Base-by-base conservation (phyloP, 768 basidiomycete genomes). In the Myochromella boudieri region DNA sequence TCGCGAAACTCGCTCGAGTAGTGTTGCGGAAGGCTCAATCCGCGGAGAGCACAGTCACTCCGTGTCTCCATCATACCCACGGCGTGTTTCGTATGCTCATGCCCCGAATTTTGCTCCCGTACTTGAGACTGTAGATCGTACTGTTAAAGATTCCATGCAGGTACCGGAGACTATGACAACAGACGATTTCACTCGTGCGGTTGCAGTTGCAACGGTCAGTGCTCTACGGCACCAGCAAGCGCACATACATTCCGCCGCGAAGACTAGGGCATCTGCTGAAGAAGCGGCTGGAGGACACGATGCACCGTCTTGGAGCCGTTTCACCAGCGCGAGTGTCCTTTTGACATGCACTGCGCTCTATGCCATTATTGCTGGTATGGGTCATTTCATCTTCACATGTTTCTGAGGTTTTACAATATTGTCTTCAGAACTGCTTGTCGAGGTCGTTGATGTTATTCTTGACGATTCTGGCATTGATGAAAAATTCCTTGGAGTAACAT, bases 401-500 rank as follows among this genome's bases (percentile, higher is more conserved):
- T 6, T 21, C 10, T 3, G 24, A 33, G 25, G 12, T 12, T 29
- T 31, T 11, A 37, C 48, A 6, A 48, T 36, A 18, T 36, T 44
- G 14, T 44, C 26, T 61, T 26, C 64, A 97, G 97, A 99, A 61
- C 76, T 99, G 46, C 78, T 99, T 31, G 84, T 98, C 26, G 90
- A 95, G 51, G 92, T 97, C 7, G 95, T 99, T 7, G 97, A 99
- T 62, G 88, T 93, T 32, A 84, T 98, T 9, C 74, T 99, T 17
- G 72, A 89, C 55, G 92, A 84, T 18, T 93, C 92, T 0, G 91
- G 91, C 2, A 91, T 98, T 22, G 91, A 97, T 47, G 97, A 98
- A 62, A 99, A 99, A 63, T 95, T 98, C 75, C 78, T 99, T 24
- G 97, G 97, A 42, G 77, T 99, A 51, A 97, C 94, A 0, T 76